Conservation (phyloP, 1,284 basidiomycete species). For the Termitomyces sp. region DNA sequence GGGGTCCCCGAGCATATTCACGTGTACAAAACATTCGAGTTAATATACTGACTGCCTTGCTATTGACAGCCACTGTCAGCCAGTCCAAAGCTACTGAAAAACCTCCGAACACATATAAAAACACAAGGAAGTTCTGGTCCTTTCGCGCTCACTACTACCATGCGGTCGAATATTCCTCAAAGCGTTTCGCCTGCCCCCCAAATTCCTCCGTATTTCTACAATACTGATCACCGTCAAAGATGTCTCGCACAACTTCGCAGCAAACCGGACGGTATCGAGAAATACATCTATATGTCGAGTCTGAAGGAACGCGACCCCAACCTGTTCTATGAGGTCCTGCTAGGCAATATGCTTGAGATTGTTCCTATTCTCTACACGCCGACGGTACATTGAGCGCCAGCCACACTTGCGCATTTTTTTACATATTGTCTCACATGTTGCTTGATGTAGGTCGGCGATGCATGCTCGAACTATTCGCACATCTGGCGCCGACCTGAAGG, state of each 20-base stretch:
- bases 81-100: neutral
- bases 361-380: constrained; percentile 79
- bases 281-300: constrained; percentile 67
- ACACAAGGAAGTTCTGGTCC: neutral
- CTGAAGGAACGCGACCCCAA: constrained; percentile 60
- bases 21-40: constrained; percentile 10
- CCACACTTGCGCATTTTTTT: neutral
- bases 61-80: neutral
- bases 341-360: constrained; percentile 51
- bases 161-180: neutral
- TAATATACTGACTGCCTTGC: constrained; percentile 4
- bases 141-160: neutral
- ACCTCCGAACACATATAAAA: constrained; percentile 4
- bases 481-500: constrained; percentile 74
- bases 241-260: constrained; percentile 58
- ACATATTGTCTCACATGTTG: constrained; percentile 13
- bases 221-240: constrained; percentile 52
- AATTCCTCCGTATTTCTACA: constrained; percentile 49
- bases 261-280: constrained; percentile 54
- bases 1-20: constrained; percentile 16
- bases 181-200: constrained; percentile 9
- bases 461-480: constrained; percentile 69
- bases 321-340: constrained; percentile 59
- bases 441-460: constrained; percentile 65
- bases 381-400: constrained; percentile 32